phyloP scores from a whole-genome alignment of 768 basidiomycete genomes.

The Lactifluus piperatus region DNA sequence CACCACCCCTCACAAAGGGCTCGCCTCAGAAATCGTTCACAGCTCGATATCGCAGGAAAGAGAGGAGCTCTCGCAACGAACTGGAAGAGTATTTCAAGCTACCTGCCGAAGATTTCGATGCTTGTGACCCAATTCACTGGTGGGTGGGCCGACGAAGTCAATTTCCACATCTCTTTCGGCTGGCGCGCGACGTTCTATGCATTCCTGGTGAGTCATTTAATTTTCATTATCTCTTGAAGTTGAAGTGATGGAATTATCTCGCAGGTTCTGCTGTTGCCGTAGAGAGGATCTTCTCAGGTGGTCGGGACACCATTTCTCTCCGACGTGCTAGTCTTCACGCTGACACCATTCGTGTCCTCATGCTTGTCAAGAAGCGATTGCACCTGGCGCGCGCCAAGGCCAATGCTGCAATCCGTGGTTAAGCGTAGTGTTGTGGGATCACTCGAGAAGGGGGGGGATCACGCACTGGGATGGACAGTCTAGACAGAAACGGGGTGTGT shows the following conservation, averaged over 20 bases:
- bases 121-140: slow-evolving; percentile 3
- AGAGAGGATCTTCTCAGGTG: no score
- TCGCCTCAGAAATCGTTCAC: background rate
- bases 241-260: background rate
- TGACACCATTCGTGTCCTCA: background rate
- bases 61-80: background rate
- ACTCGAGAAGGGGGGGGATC: no score
- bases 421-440: no score
- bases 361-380: background rate
- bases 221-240: no score
- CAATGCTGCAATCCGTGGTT: no score
- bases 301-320: background rate
- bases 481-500: no score
- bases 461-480: no score
- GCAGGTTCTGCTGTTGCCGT: background rate
- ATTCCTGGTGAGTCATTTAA: background rate
- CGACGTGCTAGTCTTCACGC: background rate
- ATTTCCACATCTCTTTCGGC: background rate
- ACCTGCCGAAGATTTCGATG: slow-evolving; percentile 14
- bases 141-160: background rate
- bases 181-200: background rate
- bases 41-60: background rate
- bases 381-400: background rate
- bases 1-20: background rate
- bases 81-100: background rate